phyloP scores from a whole-genome alignment of 371 early-diverging fungal genomes.

The Nematocida sp. region DNA sequence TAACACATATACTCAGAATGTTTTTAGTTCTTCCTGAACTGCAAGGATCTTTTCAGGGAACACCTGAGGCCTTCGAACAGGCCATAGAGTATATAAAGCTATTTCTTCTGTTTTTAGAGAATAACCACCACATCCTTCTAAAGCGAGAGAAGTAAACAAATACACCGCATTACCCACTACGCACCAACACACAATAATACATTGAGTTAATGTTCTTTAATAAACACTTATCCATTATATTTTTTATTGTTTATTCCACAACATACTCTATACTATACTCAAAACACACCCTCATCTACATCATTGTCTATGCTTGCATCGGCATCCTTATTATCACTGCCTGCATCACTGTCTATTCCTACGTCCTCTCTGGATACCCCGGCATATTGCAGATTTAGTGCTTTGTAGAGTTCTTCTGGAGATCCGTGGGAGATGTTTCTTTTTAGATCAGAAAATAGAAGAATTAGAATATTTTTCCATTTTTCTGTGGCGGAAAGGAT shows the following conservation, averaged over 20 bases:
- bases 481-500: slow-evolving; percentile 6
- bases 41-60: background rate
- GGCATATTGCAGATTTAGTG: background rate
- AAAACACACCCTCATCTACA: no score
- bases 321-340: no score
- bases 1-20: slow-evolving; percentile 43
- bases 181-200: no score
- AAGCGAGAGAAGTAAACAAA: no score
- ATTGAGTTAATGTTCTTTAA: background rate
- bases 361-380: slow-evolving; percentile 2
- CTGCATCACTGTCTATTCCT: background rate
- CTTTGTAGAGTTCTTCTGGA: background rate
- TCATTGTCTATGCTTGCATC: no score
- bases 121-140: background rate
- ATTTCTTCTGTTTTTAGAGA: slow-evolving; percentile 31
- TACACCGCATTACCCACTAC: no score
- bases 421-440: background rate
- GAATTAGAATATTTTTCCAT: slow-evolving; percentile 13
- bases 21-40: slow-evolving; percentile 4
- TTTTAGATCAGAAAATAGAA: background rate
- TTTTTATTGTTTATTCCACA: no score
- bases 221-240: no score
- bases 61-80: slow-evolving; percentile 12
- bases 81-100: slow-evolving; percentile 15
- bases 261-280: no score